phyloP scores from a whole-genome alignment of 768 basidiomycete genomes.

The Phlebiopsis flavidoalba region DNA sequence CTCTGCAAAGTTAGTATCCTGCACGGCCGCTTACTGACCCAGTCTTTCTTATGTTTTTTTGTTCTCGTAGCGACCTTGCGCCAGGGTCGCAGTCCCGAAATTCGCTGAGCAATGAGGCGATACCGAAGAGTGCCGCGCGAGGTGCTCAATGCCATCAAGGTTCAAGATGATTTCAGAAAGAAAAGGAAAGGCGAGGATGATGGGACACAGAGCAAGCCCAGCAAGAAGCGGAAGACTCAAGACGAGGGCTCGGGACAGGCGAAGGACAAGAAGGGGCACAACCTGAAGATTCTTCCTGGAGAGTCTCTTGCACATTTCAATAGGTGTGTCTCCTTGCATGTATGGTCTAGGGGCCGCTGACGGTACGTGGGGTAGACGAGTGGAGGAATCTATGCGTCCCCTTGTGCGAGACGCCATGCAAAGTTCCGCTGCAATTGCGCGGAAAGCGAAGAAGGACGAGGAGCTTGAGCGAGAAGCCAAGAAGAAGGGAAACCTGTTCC shows the following conservation, averaged over 20 bases:
- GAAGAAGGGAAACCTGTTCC: constrained; percentile 1
- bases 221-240: constrained; percentile 24
- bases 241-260: background rate
- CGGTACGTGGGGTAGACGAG: constrained; percentile 43
- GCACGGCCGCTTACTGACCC: background rate
- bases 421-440: constrained; percentile 45
- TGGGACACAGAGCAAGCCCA: constrained; percentile 15
- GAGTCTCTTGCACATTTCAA: constrained; percentile 78
- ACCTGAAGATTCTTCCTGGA: constrained; percentile 50
- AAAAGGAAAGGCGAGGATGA: constrained; percentile 28
- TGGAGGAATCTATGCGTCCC: constrained; percentile 68
- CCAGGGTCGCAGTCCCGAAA: constrained; percentile 19
- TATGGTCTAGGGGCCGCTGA: background rate
- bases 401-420: constrained; percentile 57
- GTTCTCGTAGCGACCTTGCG: constrained; percentile 13
- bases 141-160: constrained; percentile 57
- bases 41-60: background rate
- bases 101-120: constrained; percentile 41
- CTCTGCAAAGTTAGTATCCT: constrained; percentile 21
- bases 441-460: constrained; percentile 38
- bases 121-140: constrained; percentile 66
- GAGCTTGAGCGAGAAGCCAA: constrained; percentile 11
- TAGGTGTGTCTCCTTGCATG: constrained; percentile 39
- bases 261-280: constrained; percentile 5
- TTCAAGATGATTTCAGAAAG: constrained; percentile 53